Evolutionary conservation across 306 rosid genomes (phyloP), one percentile per base, ranked within the genome.

Genomic region (Trifolium repens): DNA sequence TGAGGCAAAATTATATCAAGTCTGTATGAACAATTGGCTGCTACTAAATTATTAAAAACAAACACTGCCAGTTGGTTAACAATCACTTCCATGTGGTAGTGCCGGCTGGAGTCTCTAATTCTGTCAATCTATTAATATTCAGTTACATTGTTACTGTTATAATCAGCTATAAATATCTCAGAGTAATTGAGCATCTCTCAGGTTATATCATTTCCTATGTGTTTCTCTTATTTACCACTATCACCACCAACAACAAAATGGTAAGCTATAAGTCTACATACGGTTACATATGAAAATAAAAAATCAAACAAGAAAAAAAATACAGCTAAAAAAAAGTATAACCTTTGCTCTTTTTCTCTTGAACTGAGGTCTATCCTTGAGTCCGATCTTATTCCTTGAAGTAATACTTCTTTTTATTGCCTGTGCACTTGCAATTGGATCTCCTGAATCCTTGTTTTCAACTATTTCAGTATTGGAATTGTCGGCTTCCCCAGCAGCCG

Each of bases 291-390:
- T 26, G 67, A 39, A 8, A 67, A 67, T 13, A 22, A 44, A 44
- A 67, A 50, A 17, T 60, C 1, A 24, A 72, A 24, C 39, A 13
- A 67, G 61, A 43, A 49, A 57, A 72, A 7, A 62, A 15, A 55
- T 64, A 69, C 30, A 17, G 58, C 9, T 67, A 5, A 32, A 73
- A 32, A 9, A 27, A 52, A 78, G 39, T 24, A 78, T 66, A 8
- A 87, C 97, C 97, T 93, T 93, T 42, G 96, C 88, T 78, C 34
- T 91, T 84, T 87, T 93, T 81, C 92, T 88, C 87, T 93, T 91
- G 79, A 89, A 91, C 73, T 84, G 90, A 74, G 83, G 86, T 83
- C 72, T 87, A 75, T 91, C 94, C 81, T 82, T 89, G 79, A 78
- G 60, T 17, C 52, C 88, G 66, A 54, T 19, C 67, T n/a, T 76